Evolutionary conservation across 306 rosid genomes (phyloP).

Genomic region (Lathyrus oleraceus): DNA sequence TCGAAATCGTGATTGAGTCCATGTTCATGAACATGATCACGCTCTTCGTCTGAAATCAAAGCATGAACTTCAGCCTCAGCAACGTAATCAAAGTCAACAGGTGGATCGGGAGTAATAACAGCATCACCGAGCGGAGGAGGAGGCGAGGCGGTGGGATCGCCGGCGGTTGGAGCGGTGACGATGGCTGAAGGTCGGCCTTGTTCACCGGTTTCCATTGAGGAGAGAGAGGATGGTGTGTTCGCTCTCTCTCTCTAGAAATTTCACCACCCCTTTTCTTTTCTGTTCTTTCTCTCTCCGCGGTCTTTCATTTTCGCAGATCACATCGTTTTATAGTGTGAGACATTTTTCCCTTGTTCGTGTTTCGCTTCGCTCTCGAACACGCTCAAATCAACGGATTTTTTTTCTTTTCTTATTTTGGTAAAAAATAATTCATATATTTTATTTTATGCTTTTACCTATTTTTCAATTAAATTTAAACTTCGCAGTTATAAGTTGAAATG

Average conservation of each 20-base stretch:
- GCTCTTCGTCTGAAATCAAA: conserved; percentile 60
- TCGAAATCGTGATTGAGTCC: conserved; percentile 23
- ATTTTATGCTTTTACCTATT: background rate
- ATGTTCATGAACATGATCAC: conserved; percentile 37
- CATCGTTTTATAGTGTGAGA: conserved; percentile 31
- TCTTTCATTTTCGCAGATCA: background rate
- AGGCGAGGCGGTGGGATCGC: conserved; percentile 35
- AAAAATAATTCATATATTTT: background rate
- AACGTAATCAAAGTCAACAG: conserved; percentile 35
- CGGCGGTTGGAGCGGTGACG: conserved; percentile 38
- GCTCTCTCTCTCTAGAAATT: conserved; percentile 23
- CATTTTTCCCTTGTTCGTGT: background rate
- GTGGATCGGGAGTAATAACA: conserved; percentile 31
- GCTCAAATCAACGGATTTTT: background rate
- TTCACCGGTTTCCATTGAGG: conserved; percentile 72
- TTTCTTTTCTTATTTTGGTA: background rate
- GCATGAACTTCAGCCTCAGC: conserved; percentile 47
- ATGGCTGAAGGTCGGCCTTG: conserved; percentile 46
- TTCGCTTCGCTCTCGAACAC: conserved; percentile 13
- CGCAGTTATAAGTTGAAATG: too few species aligned
- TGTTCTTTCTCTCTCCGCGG: conserved; percentile 49
- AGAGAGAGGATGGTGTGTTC: conserved; percentile 31
- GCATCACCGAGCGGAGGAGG: conserved; percentile 31
- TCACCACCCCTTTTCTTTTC: conserved; percentile 52
- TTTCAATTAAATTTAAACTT: too few species aligned